Evolutionary conservation across 176 grass and related monocot genomes (phyloP), one percentile per base, ranked within the genome.

Genomic region (Avena insularis): DNA sequence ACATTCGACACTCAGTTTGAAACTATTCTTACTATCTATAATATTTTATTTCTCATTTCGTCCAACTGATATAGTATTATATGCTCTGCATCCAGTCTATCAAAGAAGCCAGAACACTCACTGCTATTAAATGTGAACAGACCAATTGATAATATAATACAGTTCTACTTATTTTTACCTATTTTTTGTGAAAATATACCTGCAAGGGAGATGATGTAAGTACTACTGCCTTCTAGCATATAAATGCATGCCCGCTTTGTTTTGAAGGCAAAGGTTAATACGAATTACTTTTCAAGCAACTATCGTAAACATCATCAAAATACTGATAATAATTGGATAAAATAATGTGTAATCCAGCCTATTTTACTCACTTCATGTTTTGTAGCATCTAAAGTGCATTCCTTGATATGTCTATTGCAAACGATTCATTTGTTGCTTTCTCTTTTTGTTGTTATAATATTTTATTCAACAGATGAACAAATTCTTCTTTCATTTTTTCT

Each of bases 151-250:
- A 35, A 35, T 35, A 35, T 35, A 35, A 35, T 35, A 35, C 33
- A 35, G 33, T 35, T 35, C 33, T 35, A 35, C 33, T 35, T 35
- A 35, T 35, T 35, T 35, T 35, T 35, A 35, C 33, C 33, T 35
- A 35, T 35, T 35, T 35, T 35, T 35, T 35, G 33, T 35, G 3
- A 97, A 87, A 49, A 91, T 94, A 70, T 97, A 97, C 79, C 92
- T 94, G 91, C 48, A 86, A 78, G 35, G 16, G 79, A 78, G 33
- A 83, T 40, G 47, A 71, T 77, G 35, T 48, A 21, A n/a, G 51
- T 4, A 58, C 12, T 19, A 69, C 29, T 77, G 36, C 33, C 17
- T 71, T 43, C 8, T 83, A 36, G 61, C 29, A 69, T 9, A 76
- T 20, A 36, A 50, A 76, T 33, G 75, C 17, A 76, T 59, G 23